Base-by-base conservation (phyloP, 768 basidiomycete species). In the Lepiota venenata region DNA sequence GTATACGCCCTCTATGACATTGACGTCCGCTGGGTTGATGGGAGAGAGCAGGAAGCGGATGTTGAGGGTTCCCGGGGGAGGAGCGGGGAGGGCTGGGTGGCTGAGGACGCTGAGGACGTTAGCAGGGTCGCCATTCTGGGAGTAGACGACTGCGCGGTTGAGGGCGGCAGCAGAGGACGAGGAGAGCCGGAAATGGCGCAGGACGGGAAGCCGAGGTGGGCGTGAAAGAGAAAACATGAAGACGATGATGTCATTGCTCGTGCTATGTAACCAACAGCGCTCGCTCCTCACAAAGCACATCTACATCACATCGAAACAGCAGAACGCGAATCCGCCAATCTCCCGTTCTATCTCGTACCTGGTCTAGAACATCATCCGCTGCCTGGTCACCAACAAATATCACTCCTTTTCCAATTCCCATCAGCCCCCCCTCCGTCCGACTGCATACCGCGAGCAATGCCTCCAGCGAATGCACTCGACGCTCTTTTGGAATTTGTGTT, bases 1-100 rank as follows among this genome's bases (percentile, higher is more conserved):
- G 62, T 92, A 93, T n/a, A 88, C 81, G 14, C 91, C 91, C 65
- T 92, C 84, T 35, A 92, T 76, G 52, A 87, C 85, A 56, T 91
- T 92, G 64, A 90, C 66, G 57, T 93, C 91, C 14, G 91, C 83
- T 3, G 90, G 91, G 64, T 93, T 92, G 54, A 93, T 81, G 8
- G 91, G 87, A 4, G 88, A 77, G 18, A 90, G 76, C 11, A 87
- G 71, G 64, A 87, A 82, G 57, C 75, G 78, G 65, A 93, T 65
- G 64, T 88, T 89, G 35, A 84, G 68, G 0, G 84, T 79, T 52
- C 73, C 69, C n/a, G 81, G 73, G 5, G 73, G 61, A 1, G 89
- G 87, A 0, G 76, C 63, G 7, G 81, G 73, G 9, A 85, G 73
- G 1, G 74, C 56, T 0, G 80, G 79, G 60, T 80, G 83, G 0